Percentiles rank a stretch among this genome's conserved stretches.
Conservation (phyloP, 345 rosid genomes). For the Gossypium bickii region DNA sequence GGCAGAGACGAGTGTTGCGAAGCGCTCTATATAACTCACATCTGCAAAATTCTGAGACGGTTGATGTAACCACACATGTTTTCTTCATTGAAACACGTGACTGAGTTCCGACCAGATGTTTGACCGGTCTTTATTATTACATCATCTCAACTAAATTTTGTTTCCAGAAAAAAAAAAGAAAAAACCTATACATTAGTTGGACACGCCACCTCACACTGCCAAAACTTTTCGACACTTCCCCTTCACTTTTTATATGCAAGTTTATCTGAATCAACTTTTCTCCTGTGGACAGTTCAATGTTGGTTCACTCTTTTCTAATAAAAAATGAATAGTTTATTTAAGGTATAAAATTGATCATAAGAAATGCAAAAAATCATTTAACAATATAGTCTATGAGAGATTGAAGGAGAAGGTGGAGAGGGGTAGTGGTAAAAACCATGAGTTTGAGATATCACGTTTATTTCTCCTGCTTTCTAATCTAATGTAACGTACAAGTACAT, state of each 20-base stretch:
- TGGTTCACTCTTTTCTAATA: not conserved
- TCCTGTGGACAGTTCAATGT: too few species aligned
- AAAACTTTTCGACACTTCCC: not conserved
- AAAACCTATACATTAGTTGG: not conserved
- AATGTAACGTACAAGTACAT: too few species aligned
- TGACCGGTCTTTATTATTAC: constrained; percentile 2
- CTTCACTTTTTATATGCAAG: not conserved
- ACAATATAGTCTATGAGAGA: too few species aligned
- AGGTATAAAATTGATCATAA: too few species aligned
- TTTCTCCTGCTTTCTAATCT: too few species aligned
- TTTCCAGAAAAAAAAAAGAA: not conserved
- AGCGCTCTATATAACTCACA: not conserved
- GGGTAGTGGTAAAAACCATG: too few species aligned
- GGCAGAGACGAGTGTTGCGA: not conserved
- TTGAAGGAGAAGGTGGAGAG: too few species aligned
- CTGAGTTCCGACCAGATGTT: constrained; percentile 10
- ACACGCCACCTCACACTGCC: constrained; percentile 4
- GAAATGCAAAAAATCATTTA: too few species aligned
- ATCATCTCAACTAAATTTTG: not conserved
- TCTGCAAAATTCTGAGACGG: not conserved
- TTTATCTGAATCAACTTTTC: not conserved
- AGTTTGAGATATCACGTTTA: too few species aligned
- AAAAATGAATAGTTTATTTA: too few species aligned
- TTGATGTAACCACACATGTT: not conserved
- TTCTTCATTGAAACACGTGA: not conserved